Evolutionary conservation across 2,329 filamentous ascomycete species (phyloP).

Genomic region (Aspergillus terreus): DNA sequence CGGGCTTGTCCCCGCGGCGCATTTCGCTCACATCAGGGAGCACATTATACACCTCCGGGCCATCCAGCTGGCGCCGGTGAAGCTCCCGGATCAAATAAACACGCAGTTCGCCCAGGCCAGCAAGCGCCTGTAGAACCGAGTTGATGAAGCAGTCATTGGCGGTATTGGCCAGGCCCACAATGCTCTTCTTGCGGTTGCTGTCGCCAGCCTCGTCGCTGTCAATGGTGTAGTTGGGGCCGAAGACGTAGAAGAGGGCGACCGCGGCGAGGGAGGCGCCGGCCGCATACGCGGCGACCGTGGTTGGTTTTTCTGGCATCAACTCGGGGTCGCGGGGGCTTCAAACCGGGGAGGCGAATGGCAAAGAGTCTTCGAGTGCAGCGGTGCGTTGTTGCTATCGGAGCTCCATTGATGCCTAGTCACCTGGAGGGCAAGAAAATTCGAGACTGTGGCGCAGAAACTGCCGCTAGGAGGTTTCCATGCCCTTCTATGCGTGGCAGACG

Average conservation of each 20-base stretch:
- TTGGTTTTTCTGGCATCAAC: slow-evolving; percentile 74
- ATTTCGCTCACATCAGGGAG: slow-evolving; percentile 47
- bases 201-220: slow-evolving; percentile 67
- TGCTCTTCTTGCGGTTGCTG: slow-evolving; percentile 71
- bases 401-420: slow-evolving; percentile 11
- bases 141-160: slow-evolving; percentile 98
- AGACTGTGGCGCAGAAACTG: not conserved
- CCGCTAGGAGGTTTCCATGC: not conserved
- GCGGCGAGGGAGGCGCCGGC: slow-evolving; percentile 93
- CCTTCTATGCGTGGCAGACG: not conserved
- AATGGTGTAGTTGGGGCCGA: slow-evolving; percentile 94
- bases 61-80: slow-evolving; percentile 77
- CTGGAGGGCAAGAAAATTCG: not conserved
- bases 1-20: slow-evolving; percentile 37
- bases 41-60: slow-evolving; percentile 68
- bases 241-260: slow-evolving; percentile 93
- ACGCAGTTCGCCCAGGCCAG: slow-evolving; percentile 82
- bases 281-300: slow-evolving; percentile 86
- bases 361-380: not conserved
- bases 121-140: slow-evolving; percentile 87
- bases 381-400: slow-evolving; percentile 9
- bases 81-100: slow-evolving; percentile 90
- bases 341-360: not conserved
- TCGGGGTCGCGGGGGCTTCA: not conserved
- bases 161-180: slow-evolving; percentile 83